Conservation (phyloP, 495 filamentous ascomycete genomes). For the Poronia punctata region DNA sequence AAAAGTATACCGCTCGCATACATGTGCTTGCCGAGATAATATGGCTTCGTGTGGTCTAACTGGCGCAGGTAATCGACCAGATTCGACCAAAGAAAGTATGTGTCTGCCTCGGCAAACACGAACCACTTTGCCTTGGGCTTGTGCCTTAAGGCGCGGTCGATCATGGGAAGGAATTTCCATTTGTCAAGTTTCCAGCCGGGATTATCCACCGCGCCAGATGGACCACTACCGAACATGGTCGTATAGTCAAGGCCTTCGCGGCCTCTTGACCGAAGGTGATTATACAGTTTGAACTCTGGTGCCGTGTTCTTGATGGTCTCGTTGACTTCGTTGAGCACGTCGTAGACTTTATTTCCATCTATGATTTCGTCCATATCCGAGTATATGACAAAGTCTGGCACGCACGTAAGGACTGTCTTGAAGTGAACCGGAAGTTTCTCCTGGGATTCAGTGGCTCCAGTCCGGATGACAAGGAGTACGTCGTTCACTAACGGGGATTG, state of each 20-base stretch:
- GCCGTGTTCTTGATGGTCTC: constrained; percentile 5
- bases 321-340: constrained; percentile 8
- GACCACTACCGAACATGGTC: constrained; percentile 6
- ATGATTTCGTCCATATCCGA: constrained; percentile 12
- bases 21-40: constrained; percentile 41
- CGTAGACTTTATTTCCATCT: constrained; percentile 7
- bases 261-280: constrained; percentile 6
- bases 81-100: constrained; percentile 9
- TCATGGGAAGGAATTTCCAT: constrained; percentile 11
- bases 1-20: constrained; percentile 26
- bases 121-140: constrained; percentile 10
- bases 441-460: constrained; percentile 9
- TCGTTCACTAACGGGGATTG: constrained; percentile 10
- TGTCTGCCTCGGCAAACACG: constrained; percentile 8
- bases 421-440: constrained; percentile 8
- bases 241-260: constrained; percentile 7
- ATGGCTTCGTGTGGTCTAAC: constrained; percentile 32
- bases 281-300: constrained; percentile 8
- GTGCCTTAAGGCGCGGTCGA: constrained; percentile 4
- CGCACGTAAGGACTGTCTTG: constrained; percentile 9
- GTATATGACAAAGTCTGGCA: constrained; percentile 10
- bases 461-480: constrained; percentile 8
- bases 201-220: constrained; percentile 6
- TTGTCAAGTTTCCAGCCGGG: constrained; percentile 13
- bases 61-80: constrained; percentile 12